Evolutionary conservation across 345 rosid species (phyloP), one percentile per base, ranked within the genome.

Genomic region (Salix purpurea): DNA sequence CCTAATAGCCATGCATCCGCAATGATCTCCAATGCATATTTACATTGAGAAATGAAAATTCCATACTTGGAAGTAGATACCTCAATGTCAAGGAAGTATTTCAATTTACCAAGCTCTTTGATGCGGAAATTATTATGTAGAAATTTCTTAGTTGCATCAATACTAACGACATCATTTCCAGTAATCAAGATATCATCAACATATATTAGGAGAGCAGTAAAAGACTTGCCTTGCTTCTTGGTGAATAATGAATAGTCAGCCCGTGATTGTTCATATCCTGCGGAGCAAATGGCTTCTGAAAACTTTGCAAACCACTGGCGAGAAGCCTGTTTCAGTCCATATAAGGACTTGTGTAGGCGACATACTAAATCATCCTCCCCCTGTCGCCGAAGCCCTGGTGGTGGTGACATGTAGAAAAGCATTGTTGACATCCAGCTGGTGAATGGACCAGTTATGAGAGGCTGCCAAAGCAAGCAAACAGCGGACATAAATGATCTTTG

Each of bases 111-210:
- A 30, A 69, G 72, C 40, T 69, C 72, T 69, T 69, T 69, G 54
- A 69, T 48, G 21, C 6, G 18, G 40, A 69, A 39, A 15, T 39
- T 8, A 3, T 5, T 40, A 40, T 69, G 28, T 21, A 69, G 46
- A 23, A 37, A 69, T 8, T 1, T 69, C 26, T 69, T 69, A 6
- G 40, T 39, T 30, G 37, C 72, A 69, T 24, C 54, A 30, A 69
- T 69, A 39, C 54, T 69, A 37, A 30, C 8, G 1, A 54, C 11
- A 44, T 69, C 72, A 69, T 69, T 69, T 37, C 72, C 50, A 36
- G 72, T 69, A 39, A 69, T 40, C 36, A 71, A n/a, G 34, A 54
- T 71, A 26, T 71, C 74, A 26, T 71, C 74, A 8, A 54, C 64
- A 26, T 54, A 48, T 40, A 71, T 71, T 4, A 54, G 18, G 28